These are phyloP conservation scores for Rhododendron williamsianum DNA, from an alignment of 148 eudicot genomes.

Conservation along the genomic window DNA sequence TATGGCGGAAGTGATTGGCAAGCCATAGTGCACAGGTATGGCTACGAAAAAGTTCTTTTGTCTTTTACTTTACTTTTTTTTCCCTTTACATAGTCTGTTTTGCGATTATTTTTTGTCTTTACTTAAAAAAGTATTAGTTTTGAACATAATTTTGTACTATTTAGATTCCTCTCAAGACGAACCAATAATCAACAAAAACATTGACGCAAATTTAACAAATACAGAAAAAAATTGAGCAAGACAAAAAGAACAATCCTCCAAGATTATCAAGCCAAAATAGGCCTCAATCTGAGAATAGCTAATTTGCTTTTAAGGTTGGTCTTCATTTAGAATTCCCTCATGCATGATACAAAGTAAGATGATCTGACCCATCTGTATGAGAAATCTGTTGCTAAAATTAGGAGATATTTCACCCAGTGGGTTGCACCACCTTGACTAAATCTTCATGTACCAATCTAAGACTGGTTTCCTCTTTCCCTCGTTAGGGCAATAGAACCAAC, in stretches of 20 bases:
- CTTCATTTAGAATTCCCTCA: constrained; percentile 3
- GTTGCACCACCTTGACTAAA: neutral
- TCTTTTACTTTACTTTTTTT: neutral
- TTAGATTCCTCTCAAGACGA: neutral
- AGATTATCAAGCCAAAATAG: neutral
- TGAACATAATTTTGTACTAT: neutral
- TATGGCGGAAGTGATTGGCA: constrained; percentile 51
- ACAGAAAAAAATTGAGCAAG: neutral
- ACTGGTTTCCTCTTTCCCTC: neutral
- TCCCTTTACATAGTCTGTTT: neutral
- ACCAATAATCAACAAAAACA: neutral
- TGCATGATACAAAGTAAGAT: neutral
- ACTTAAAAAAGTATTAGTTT: neutral
- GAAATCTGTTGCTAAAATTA: neutral
- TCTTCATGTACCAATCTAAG: neutral
- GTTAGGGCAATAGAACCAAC: no score
- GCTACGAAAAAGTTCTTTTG: neutral
- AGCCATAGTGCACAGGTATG: constrained; percentile 77
- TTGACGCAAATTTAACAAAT: neutral
- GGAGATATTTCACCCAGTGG: neutral
- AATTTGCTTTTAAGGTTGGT: neutral
- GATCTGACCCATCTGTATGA: neutral
- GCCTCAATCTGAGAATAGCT: neutral
- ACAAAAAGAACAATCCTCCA: neutral
- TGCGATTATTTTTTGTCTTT: neutral